phyloP scores from a whole-genome alignment of 2,329 filamentous ascomycete genomes.

The Davidsoniella neocaledoniae region DNA sequence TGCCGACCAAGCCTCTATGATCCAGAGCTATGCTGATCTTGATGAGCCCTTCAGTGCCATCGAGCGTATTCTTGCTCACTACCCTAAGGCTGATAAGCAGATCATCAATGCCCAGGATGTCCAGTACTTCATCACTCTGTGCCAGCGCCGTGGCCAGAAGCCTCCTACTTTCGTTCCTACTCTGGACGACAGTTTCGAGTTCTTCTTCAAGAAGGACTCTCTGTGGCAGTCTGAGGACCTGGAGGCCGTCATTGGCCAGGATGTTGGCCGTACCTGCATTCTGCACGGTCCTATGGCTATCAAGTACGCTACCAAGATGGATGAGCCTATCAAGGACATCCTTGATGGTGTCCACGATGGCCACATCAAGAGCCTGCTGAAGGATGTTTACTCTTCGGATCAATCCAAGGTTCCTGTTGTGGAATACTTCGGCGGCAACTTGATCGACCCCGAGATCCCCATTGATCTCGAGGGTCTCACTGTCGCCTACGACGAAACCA shows the following conservation, averaged over 20 bases:
- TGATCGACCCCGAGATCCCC: constrained; percentile 54
- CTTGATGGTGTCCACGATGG: constrained; percentile 76
- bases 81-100: constrained; percentile 74
- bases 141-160: constrained; percentile 84
- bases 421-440: constrained; percentile 90
- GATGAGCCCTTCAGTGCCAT: constrained; percentile 64
- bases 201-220: constrained; percentile 99
- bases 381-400: constrained; percentile 64
- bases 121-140: constrained; percentile 88
- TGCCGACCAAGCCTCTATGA: constrained; percentile 55
- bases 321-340: constrained; percentile 91
- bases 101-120: constrained; percentile 97
- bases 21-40: constrained; percentile 83
- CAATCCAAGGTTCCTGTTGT: constrained; percentile 61
- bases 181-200: constrained; percentile 95
- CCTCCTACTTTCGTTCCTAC: constrained; percentile 89
- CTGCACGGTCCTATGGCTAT: constrained; percentile 86
- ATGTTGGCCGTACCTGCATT: constrained; percentile 91
- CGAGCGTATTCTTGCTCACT: constrained; percentile 62
- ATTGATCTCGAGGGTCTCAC: constrained; percentile 74
- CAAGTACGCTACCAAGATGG: constrained; percentile 73
- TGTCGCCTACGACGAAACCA: constrained; percentile 58
- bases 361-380: constrained; percentile 65
- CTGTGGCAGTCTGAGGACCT: constrained; percentile 98
- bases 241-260: constrained; percentile 86